phyloP scores from a whole-genome alignment of 768 basidiomycete species.

The Tulasnella sp. region DNA sequence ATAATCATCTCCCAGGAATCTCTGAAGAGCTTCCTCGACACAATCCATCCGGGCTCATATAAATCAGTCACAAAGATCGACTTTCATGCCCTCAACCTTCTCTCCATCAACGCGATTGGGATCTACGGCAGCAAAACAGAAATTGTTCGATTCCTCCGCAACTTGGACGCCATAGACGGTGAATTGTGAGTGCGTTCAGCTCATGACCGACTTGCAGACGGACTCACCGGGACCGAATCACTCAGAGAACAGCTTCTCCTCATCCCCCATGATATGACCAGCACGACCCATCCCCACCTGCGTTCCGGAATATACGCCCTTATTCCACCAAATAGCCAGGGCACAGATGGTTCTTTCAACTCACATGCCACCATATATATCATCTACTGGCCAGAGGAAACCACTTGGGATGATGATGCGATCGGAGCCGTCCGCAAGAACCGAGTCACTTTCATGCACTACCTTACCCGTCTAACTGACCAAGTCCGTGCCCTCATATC shows the following conservation, averaged over 20 bases:
- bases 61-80: conserved; percentile 43
- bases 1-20: conserved; percentile 46
- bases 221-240: background rate
- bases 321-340: background rate
- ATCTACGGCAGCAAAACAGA: conserved; percentile 44
- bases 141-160: conserved; percentile 36
- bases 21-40: conserved; percentile 37
- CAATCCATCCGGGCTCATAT: conserved; percentile 41
- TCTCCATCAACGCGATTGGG: conserved; percentile 39
- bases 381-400: conserved; percentile 46
- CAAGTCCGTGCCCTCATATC: conserved; percentile 43
- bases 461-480: conserved; percentile 47
- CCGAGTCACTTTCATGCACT: conserved; percentile 51
- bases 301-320: conserved; percentile 7
- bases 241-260: background rate
- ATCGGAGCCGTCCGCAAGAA: conserved; percentile 32
- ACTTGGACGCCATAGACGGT: conserved; percentile 30
- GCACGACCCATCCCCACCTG: background rate
- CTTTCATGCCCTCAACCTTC: conserved; percentile 39
- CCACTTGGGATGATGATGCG: conserved; percentile 39
- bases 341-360: conserved; percentile 7
- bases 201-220: background rate
- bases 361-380: conserved; percentile 29
- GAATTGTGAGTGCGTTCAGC: conserved; percentile 29
- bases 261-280: background rate